phyloP scores from a whole-genome alignment of 257 asterid species.

The Fraxinus americana region DNA sequence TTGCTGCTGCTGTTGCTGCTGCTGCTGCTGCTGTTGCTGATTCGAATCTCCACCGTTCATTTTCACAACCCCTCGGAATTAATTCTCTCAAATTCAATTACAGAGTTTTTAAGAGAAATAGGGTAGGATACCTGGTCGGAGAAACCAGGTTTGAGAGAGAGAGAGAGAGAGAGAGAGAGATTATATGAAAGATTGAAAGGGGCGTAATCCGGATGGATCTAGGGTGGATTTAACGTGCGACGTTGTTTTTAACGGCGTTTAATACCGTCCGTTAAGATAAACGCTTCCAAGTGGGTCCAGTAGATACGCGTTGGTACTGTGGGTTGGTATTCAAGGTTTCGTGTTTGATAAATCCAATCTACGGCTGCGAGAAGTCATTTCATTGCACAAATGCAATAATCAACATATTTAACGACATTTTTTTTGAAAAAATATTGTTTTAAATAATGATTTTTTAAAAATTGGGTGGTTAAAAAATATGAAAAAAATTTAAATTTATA shows the following conservation, averaged over 20 bases:
- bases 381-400: neutral
- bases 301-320: conserved; percentile 46
- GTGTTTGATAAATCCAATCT: conserved; percentile 23
- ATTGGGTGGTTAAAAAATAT: no score
- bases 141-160: conserved; percentile 36
- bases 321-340: conserved; percentile 37
- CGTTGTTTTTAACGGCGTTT: conserved; percentile 37
- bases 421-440: no score
- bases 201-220: conserved; percentile 42
- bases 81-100: conserved; percentile 23
- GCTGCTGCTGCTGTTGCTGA: conserved; percentile 61
- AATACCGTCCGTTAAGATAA: conserved; percentile 36
- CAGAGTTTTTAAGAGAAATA: conserved; percentile 31
- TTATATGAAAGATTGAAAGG: conserved; percentile 27
- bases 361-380: conserved; percentile 35
- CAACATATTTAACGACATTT: no score
- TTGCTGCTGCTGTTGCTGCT: conserved; percentile 60
- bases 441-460: no score
- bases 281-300: conserved; percentile 36
- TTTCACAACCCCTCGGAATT: conserved; percentile 13
- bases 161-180: conserved; percentile 23
- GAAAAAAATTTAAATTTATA: no score
- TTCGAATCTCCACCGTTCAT: conserved; percentile 88
- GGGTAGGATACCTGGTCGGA: conserved; percentile 45
- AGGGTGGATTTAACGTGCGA: conserved; percentile 67